These are phyloP conservation scores for Acorus gramineus DNA, from an alignment of 106 monocot species.

Conservation along the genomic window DNA sequence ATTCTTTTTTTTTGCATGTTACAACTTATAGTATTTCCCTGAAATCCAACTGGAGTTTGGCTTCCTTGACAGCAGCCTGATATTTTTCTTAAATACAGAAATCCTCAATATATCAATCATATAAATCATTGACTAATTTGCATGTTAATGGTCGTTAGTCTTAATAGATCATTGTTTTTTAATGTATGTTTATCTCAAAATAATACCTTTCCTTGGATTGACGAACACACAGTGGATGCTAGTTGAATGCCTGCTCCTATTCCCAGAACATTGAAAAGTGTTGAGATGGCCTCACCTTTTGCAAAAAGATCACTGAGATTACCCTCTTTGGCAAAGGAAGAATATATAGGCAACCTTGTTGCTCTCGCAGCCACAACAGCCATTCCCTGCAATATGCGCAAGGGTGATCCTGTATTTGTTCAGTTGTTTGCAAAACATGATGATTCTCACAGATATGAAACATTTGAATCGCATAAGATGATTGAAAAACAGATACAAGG, in stretches of 20 bases:
- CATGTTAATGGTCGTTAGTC: too few species aligned
- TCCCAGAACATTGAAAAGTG: constrained; percentile 81
- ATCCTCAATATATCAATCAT: too few species aligned
- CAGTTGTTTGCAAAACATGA: too few species aligned
- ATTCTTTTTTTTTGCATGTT: too few species aligned
- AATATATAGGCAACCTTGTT: constrained; percentile 93
- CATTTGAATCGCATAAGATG: background rate
- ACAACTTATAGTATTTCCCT: too few species aligned
- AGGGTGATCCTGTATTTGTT: too few species aligned
- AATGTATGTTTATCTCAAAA: background rate
- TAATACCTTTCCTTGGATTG: constrained; percentile 90
- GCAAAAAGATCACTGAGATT: constrained; percentile 95
- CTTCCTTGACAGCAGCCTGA: too few species aligned
- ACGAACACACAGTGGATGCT: constrained; percentile 87
- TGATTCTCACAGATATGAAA: background rate
- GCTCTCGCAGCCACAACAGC: constrained; percentile 96
- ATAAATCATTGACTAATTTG: too few species aligned
- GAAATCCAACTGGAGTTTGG: too few species aligned
- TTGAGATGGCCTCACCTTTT: constrained; percentile 98
- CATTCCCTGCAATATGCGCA: constrained; percentile 55
- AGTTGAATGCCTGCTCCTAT: constrained; percentile 82
- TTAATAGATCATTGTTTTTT: too few species aligned
- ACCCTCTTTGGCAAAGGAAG: constrained; percentile 94
- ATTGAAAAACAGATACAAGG: background rate
- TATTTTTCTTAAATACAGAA: too few species aligned